Evolutionary conservation across 2,329 filamentous ascomycete species (phyloP).

Genomic region (Aspergillus vadensis): DNA sequence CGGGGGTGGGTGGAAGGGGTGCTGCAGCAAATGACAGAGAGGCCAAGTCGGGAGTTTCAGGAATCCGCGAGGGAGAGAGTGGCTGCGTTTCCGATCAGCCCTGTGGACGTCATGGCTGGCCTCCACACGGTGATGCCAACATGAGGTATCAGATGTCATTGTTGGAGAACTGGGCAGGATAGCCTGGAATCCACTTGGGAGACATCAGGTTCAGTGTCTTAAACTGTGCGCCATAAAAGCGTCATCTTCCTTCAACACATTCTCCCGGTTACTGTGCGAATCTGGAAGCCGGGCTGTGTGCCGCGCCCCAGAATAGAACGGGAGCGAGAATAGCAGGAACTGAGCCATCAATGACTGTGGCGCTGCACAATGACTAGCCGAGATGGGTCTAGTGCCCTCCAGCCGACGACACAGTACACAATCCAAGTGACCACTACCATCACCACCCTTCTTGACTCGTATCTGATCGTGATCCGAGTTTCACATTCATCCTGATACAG

Average conservation of each 20-base stretch:
- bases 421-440: not conserved
- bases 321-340: too few species aligned
- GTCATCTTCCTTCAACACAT: not conserved
- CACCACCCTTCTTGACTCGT: not conserved
- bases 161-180: not conserved
- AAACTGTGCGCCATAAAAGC: not conserved
- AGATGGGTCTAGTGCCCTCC: not conserved
- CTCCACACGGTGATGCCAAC: slow-evolving; percentile 1
- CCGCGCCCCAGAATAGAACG: too few species aligned
- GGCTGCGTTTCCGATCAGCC: slow-evolving; percentile 21
- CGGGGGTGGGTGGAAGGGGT: not conserved
- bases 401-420: not conserved
- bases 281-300: too few species aligned
- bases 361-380: not conserved
- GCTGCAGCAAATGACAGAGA: slow-evolving; percentile 26
- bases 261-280: too few species aligned
- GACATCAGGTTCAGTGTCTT: too few species aligned
- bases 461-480: not conserved
- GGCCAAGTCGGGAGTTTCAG: slow-evolving; percentile 36
- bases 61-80: slow-evolving; percentile 26
- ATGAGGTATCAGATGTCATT: slow-evolving; percentile 5
- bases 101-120: slow-evolving; percentile 11
- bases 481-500: not conserved
- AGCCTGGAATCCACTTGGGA: slow-evolving; percentile 4
- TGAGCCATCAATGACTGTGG: not conserved